These are phyloP conservation scores for Casuarina cunninghamiana DNA, from an alignment of 306 rosid genomes.

Conservation along the genomic window DNA sequence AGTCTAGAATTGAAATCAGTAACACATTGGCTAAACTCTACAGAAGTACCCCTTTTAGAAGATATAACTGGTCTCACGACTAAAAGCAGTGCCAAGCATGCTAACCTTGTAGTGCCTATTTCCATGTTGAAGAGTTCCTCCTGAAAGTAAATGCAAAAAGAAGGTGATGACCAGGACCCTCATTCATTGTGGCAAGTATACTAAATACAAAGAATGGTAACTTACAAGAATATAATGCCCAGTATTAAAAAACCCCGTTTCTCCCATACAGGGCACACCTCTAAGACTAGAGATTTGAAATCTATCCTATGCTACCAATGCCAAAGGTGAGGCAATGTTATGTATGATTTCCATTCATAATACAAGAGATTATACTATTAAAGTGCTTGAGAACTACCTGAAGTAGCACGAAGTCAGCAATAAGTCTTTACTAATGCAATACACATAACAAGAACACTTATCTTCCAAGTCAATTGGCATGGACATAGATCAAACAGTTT, in stretches of 20 bases:
- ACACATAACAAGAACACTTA: not conserved
- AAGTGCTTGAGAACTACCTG: not conserved
- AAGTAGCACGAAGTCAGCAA: not conserved
- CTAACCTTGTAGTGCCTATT: constrained; percentile 26
- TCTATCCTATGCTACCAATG: not conserved
- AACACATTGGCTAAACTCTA: not conserved
- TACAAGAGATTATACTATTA: not conserved
- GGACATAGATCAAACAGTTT: not conserved
- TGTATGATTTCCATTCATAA: not conserved
- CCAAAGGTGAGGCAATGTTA: not conserved
- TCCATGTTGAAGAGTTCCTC: constrained; percentile 29
- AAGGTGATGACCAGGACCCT: not conserved
- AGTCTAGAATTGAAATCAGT: not conserved
- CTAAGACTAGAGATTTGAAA: not conserved
- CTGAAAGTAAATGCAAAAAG: constrained; percentile 1
- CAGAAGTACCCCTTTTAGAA: not conserved
- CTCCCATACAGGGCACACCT: not conserved
- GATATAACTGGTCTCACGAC: not conserved
- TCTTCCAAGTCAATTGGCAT: not conserved
- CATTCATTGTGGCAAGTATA: not conserved
- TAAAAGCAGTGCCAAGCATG: not conserved
- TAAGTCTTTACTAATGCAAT: not conserved
- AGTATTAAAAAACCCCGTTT: not conserved
- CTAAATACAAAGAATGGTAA: not conserved
- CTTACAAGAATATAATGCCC: not conserved